Base-by-base conservation (phyloP, 805 yeast genomes). In the Saturnispora bothae region DNA sequence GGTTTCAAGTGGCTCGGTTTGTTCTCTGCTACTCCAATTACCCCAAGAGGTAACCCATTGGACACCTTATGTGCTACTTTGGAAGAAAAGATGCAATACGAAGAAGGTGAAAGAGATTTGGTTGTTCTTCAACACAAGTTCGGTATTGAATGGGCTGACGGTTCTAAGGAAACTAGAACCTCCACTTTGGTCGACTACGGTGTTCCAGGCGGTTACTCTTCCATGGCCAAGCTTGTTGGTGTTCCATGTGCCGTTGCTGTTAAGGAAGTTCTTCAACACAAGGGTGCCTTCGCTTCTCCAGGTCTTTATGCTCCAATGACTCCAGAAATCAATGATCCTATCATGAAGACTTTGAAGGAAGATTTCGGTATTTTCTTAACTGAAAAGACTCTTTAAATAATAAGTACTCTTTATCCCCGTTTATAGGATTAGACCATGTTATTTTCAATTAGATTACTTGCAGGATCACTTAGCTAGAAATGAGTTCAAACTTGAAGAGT, bases 221-320 rank as follows among this genome's bases (percentile, higher is more conserved):
- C 97, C 26, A 92, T 92, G 98, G 98, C 98, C 49, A 88, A 89
- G 61, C 75, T 84, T 48, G 98, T 92, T 40, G 98, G 98, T 69
- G 89, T 86, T 47, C 98, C 98, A 49, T 89, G 95, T 66, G 96
- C 96, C 39, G 94, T 92, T 60, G 98, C 97, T 22, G 71, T 82
- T 43, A 76, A 76, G 65, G 80, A 83, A 63, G 82, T 92, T 46
- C 71, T 92, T 53, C 76, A 82, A 50, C 50, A 49, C 34, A 22
- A 40, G 30, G 96, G 96, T 48, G 74, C 78, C 41, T 68, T 72
- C 49, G 70, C 71, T 51, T 73, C 68, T 45, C 83, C 85, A 41
- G 98, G 98, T 51, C 71, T 92, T 58, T 70, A 78, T 51, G 97
- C 96, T 39, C 98, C 98, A 57, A 82, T 84, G 73, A 67, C 85